phyloP scores from a whole-genome alignment of 2,329 filamentous ascomycete species.

The Leptoxyphium fumago region DNA sequence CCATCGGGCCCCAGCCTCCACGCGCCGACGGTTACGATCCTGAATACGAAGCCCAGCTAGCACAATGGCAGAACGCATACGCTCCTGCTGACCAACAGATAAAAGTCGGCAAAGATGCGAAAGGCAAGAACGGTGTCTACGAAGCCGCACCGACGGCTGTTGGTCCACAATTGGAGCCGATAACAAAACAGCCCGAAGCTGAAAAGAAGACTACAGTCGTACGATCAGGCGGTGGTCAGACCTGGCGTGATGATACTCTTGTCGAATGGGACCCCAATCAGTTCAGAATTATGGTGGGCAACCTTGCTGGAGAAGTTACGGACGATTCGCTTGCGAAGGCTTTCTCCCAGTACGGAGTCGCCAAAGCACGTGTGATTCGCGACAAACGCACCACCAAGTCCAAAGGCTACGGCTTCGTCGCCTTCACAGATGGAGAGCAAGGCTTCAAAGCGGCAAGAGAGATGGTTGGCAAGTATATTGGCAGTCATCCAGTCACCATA shows the following conservation, averaged over 20 bases:
- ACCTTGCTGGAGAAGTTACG: conserved; percentile 91
- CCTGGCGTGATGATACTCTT: conserved; percentile 76
- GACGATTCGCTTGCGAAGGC: conserved; percentile 92
- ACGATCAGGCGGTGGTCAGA: conserved; percentile 77
- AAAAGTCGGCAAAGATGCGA: background rate
- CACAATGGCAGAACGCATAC: conserved; percentile 62
- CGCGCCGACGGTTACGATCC: conserved; percentile 42
- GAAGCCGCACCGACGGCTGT: background rate
- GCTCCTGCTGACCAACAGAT: background rate
- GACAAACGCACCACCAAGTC: conserved; percentile 95
- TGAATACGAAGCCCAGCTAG: conserved; percentile 80
- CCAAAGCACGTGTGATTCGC: conserved; percentile 83
- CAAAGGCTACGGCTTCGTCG: conserved; percentile 92
- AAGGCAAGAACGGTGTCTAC: background rate
- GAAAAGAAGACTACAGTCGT: conserved; percentile 62
- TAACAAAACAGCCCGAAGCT: background rate
- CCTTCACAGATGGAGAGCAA: conserved; percentile 87
- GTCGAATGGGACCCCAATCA: conserved; percentile 94
- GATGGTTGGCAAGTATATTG: conserved; percentile 99
- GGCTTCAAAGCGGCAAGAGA: conserved; percentile 94
- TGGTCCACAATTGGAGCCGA: background rate
- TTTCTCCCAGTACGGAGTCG: conserved; percentile 79
- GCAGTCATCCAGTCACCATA: conserved; percentile 70
- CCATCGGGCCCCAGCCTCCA: conserved; percentile 8
- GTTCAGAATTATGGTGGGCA: conserved; percentile 89